Conservation (phyloP, 148 eudicot genomes). For the Drosera capensis region DNA sequence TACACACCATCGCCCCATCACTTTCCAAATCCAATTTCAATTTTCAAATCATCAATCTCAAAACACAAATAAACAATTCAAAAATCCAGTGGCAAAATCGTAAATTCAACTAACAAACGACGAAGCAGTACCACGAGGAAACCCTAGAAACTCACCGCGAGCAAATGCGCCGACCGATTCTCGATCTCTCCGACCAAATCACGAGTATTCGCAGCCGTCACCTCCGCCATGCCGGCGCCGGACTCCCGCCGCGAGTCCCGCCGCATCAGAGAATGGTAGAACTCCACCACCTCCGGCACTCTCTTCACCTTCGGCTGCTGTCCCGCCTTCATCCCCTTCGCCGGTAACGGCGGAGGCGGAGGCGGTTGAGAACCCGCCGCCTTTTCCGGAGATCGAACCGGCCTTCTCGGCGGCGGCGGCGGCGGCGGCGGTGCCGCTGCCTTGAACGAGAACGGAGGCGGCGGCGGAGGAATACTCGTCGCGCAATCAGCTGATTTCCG, state of each 20-base stretch:
- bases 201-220: constrained; percentile 36
- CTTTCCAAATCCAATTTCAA: too few relatives aligned
- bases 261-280: constrained; percentile 82
- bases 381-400: too few relatives aligned
- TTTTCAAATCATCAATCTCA: too few relatives aligned
- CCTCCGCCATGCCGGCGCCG: constrained; percentile 25
- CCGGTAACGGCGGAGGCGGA: constrained; percentile 50
- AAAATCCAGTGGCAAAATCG: neutral
- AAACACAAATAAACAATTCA: neutral
- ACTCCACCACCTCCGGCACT: constrained; percentile 90
- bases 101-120: neutral
- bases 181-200: constrained; percentile 87
- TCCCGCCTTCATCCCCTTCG: constrained; percentile 21
- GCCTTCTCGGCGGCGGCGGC: constrained; percentile 21
- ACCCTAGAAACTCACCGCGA: constrained; percentile 39
- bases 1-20: too few relatives aligned
- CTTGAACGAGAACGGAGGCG: constrained; percentile 36
- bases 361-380: constrained; percentile 40
- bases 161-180: constrained; percentile 65
- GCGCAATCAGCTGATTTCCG: constrained; percentile 14
- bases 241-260: constrained; percentile 67
- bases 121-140: neutral
- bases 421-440: constrained; percentile 6
- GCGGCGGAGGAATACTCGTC: constrained; percentile 4
- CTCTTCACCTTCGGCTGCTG: constrained; percentile 70